Evolutionary conservation across 2,329 filamentous ascomycete species (phyloP), one percentile per base, ranked within the genome.

Genomic region (Aspergillus novofumigatus): DNA sequence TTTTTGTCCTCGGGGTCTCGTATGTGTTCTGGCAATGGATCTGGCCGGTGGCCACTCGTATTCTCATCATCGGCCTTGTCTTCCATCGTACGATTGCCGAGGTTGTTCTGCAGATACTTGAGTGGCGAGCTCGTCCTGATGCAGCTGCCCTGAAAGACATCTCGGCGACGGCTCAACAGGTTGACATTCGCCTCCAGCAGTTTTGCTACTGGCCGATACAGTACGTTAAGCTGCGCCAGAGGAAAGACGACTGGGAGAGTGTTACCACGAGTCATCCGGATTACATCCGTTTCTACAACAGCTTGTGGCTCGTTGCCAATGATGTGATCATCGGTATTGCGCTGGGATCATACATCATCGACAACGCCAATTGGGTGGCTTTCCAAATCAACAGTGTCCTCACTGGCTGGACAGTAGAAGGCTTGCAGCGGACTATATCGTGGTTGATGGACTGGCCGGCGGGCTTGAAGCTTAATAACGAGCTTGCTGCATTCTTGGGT

Each of bases 141-240:
- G 88, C 87, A 51, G 87, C 92, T 44, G 94, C 94, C 0, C 77
- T 99, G 55, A 97, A 97, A 72, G 94, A 99, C 71, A 86, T 97
- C 48, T 97, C 92, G 32, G 94, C 94, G 14, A 97, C 93, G 0
- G 94, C 94, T 25, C 94, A 99, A 72, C 94, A 99, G 74, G 87
- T 99, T 38, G 94, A 99, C 75, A 97, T 99, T 62, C 89, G 94
- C 4, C 82, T 99, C 23, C 92, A 97, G 71, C 94, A 99, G 71
- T 97, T 97, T 70, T 97, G 93, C 75, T 99, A 99, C 73, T 97
- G 93, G 92, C 95, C 94, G 2, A 91, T 96, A 75, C 93, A 99
- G 72, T 97, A 97, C 70, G 83, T 93, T 47, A 97, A 92, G 17
- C 76, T 99, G 49, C 88, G 92, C n/a, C 87, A 90, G 69, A 83